Evolutionary conservation across 2,329 filamentous ascomycete species (phyloP), one percentile per base, ranked within the genome.

Genomic region (Fusarium sp.): DNA sequence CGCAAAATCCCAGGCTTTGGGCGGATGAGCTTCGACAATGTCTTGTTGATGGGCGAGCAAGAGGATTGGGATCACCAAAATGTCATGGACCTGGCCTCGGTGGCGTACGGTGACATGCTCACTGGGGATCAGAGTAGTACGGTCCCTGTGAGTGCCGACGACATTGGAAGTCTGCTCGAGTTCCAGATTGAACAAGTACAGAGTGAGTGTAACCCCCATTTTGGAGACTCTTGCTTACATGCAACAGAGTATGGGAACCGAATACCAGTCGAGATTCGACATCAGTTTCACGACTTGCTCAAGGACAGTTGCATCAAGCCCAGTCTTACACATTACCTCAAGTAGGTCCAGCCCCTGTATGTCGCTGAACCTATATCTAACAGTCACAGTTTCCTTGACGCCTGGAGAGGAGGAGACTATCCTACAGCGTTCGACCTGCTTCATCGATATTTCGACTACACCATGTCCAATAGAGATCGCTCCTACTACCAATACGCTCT

Each of bases 371-470:
- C 5, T 38, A 6, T 31, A 20, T 20, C 68, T 78, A 38, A 76
- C 13, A 13, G 40, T 13, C 18, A 29, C 71, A 93, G 90, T 72
- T 98, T 97, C 76, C 89, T 97, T 13, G 94, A 99, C 78, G 89
- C 93, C 0, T 98, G 94, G 95, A 88, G 91, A 77, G 90, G 93
- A 4, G 95, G 95, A 4, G 93, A 98, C 79, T 96, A 95, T 75
- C 89, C 92, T 11, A 93, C 92, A 1, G 91, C 96, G 0, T 96
- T 97, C 76, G 95, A 99, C 75, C 90, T 90, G 71, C 84, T 99
- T 18, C 94, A 98, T 78, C 90, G 93, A 56, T 99, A 97, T 79
- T 99, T 97, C 74, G 96, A 99, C 78, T 97, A 97, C 79, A 96
- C 94, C 1, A 93, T 96, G 88, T 91, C 96, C 74, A 91, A 89